These are phyloP conservation scores for Claviceps africana DNA, from an alignment of 2,329 filamentous ascomycete genomes.

Conservation along the genomic window DNA sequence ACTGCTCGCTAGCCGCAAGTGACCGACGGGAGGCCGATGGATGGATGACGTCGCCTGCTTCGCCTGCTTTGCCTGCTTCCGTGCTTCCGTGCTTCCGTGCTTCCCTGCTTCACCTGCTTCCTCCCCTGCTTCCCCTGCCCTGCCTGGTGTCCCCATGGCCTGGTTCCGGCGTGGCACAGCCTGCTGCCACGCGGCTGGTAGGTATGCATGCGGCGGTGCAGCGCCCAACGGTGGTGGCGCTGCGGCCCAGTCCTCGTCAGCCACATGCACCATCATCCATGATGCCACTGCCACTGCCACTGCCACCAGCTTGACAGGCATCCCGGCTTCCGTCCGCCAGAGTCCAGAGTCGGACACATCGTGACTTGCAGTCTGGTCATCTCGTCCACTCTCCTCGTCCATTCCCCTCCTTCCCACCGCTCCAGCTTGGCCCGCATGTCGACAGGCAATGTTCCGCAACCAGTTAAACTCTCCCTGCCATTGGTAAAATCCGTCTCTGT, in stretches of 20 bases:
- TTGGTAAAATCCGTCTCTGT: conserved; percentile 14
- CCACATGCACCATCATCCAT: too few species aligned
- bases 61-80: too few species aligned
- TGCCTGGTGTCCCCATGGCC: too few species aligned
- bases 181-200: too few species aligned
- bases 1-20: background rate
- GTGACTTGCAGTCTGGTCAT: background rate
- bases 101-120: too few species aligned
- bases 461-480: conserved; percentile 70
- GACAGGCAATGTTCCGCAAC: conserved; percentile 42
- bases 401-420: background rate
- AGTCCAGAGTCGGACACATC: too few species aligned
- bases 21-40: background rate
- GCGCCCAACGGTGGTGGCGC: too few species aligned
- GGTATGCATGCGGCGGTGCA: too few species aligned
- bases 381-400: background rate
- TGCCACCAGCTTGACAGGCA: background rate
- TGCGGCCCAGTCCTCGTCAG: too few species aligned
- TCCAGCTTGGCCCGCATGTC: conserved; percentile 29
- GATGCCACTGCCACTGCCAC: background rate
- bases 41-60: background rate
- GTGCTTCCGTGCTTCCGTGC: too few species aligned
- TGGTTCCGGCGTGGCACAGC: too few species aligned
- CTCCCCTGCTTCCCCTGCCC: too few species aligned
- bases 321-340: background rate